Evolutionary conservation across 2,329 filamentous ascomycete species (phyloP).

Genomic region (Didymella pinodella): DNA sequence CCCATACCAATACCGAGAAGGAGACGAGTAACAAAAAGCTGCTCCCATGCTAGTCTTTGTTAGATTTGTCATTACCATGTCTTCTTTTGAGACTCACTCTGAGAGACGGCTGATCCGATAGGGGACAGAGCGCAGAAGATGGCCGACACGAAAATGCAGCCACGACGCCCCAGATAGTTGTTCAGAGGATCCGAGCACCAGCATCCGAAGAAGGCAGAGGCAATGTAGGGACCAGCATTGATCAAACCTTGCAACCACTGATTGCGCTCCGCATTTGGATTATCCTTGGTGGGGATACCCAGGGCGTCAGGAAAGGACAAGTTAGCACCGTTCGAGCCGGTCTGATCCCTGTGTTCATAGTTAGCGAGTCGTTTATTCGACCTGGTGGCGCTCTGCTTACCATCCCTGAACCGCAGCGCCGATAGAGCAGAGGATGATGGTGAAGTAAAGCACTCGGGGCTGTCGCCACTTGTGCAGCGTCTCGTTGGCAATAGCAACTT

Average conservation of each 20-base stretch:
- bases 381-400: constrained; percentile 52
- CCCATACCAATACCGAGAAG: constrained; percentile 56
- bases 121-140: constrained; percentile 30
- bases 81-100: constrained; percentile 20
- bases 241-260: constrained; percentile 36
- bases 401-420: constrained; percentile 70
- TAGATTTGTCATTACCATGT: constrained; percentile 6
- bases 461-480: constrained; percentile 65
- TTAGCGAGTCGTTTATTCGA: neutral
- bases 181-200: constrained; percentile 36
- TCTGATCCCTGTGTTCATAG: constrained; percentile 52
- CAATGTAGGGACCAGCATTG: constrained; percentile 33
- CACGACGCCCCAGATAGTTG: constrained; percentile 33
- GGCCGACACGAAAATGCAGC: constrained; percentile 33
- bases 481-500: constrained; percentile 29
- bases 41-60: constrained; percentile 42
- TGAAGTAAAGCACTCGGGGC: constrained; percentile 67
- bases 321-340: constrained; percentile 61
- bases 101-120: constrained; percentile 28
- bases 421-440: constrained; percentile 71
- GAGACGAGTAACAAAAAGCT: constrained; percentile 52
- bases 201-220: constrained; percentile 24
- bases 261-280: constrained; percentile 27
- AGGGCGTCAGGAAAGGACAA: constrained; percentile 65
- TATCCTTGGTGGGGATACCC: constrained; percentile 53